phyloP scores from a whole-genome alignment of 2,329 filamentous ascomycete genomes.

The Diaporthe australafricana region DNA sequence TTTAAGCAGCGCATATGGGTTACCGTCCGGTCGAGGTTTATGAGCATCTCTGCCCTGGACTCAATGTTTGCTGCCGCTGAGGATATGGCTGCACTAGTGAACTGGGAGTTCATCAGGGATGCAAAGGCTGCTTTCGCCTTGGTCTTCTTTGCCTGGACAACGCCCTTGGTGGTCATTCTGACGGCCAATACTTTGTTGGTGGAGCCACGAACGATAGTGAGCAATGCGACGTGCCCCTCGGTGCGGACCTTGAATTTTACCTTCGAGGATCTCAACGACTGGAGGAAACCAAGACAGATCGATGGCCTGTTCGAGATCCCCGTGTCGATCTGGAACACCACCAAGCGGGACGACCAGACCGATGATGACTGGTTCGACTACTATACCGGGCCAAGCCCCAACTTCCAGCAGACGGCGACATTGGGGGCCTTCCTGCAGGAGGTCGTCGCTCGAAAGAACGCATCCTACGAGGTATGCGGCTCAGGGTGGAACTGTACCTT shows the following conservation, averaged over 20 bases:
- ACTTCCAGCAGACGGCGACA: slow-evolving; percentile 38
- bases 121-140: slow-evolving; percentile 57
- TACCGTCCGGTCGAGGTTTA: slow-evolving; percentile 42
- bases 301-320: slow-evolving; percentile 41
- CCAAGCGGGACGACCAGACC: slow-evolving; percentile 37
- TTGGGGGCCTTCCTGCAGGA: slow-evolving; percentile 41
- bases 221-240: slow-evolving; percentile 37
- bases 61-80: slow-evolving; percentile 52
- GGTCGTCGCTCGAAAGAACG: slow-evolving; percentile 44
- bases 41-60: slow-evolving; percentile 46
- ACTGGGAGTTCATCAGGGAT: slow-evolving; percentile 49
- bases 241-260: slow-evolving; percentile 46
- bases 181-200: slow-evolving; percentile 45
- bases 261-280: slow-evolving; percentile 43
- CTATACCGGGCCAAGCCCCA: slow-evolving; percentile 42
- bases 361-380: slow-evolving; percentile 46
- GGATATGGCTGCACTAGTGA: slow-evolving; percentile 62
- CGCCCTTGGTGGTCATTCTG: slow-evolving; percentile 45
- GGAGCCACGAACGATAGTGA: slow-evolving; percentile 38
- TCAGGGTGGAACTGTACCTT: slow-evolving; percentile 54
- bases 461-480: slow-evolving; percentile 50
- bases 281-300: slow-evolving; percentile 40
- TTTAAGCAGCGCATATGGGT: slow-evolving; percentile 44
- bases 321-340: slow-evolving; percentile 44
- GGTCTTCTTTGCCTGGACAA: slow-evolving; percentile 43